Conservation (phyloP, 1,284 basidiomycete species). For the Pseudozyma tsukubaensis region DNA sequence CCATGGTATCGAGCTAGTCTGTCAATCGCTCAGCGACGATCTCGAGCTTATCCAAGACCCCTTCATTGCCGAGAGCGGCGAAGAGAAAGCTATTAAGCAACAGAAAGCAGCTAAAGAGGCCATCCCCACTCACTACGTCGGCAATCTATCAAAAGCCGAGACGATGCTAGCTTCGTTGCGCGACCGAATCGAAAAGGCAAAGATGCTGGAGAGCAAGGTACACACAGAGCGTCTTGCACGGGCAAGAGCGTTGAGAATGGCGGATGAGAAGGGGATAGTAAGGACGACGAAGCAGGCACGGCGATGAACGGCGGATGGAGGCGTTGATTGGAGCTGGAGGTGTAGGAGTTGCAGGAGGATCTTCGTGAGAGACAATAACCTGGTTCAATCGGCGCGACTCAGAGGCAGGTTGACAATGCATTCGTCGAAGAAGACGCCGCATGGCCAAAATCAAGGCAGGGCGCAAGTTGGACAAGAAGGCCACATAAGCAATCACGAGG, state of each 20-base stretch:
- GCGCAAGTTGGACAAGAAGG: no score
- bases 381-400: no score
- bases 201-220: conserved; percentile 8
- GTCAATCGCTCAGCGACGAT: conserved; percentile 35
- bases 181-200: conserved; percentile 26
- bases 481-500: no score
- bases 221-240: conserved; percentile 6
- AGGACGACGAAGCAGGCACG: not conserved
- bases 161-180: conserved; percentile 23
- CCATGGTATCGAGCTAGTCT: conserved; percentile 28
- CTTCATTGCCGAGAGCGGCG: conserved; percentile 24
- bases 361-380: no score
- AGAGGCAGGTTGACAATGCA: not conserved
- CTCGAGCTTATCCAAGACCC: conserved; percentile 43
- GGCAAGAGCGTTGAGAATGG: conserved; percentile 2
- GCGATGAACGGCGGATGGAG: not conserved
- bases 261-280: not conserved
- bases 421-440: no score
- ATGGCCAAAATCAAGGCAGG: no score
- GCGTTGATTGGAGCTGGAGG: not conserved
- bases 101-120: conserved; percentile 43
- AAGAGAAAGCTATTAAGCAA: conserved; percentile 40
- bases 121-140: conserved; percentile 38
- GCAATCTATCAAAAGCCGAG: conserved; percentile 27
- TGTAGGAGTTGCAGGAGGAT: not conserved